phyloP scores from a whole-genome alignment of 2,329 filamentous ascomycete genomes.

The Colletotrichum kahawae region DNA sequence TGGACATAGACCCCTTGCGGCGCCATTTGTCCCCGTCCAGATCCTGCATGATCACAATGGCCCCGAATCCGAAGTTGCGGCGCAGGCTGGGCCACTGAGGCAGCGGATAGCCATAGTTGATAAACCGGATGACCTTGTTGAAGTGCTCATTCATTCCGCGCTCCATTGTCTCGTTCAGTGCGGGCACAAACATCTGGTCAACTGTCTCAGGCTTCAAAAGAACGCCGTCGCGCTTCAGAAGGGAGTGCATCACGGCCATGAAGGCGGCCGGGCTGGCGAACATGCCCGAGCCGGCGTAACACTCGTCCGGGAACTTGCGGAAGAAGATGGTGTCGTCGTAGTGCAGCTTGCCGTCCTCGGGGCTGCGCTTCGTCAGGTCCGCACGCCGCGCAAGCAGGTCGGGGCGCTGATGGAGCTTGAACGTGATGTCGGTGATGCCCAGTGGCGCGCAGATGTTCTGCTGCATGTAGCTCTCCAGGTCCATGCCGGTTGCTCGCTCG shows the following conservation, averaged over 20 bases:
- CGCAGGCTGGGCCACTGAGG: neutral
- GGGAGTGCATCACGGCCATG: constrained; percentile 46
- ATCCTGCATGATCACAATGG: neutral
- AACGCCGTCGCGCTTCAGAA: constrained; percentile 53
- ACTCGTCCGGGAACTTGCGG: constrained; percentile 4
- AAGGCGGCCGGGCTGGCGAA: constrained; percentile 43
- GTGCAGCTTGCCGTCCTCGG: constrained; percentile 7
- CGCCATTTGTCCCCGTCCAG: neutral
- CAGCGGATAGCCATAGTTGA: neutral
- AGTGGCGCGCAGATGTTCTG: constrained; percentile 42
- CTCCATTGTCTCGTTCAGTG: neutral
- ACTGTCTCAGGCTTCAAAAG: constrained; percentile 47
- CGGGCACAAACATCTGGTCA: constrained; percentile 48
- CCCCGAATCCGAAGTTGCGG: neutral
- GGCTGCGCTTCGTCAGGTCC: constrained; percentile 17
- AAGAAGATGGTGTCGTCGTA: constrained; percentile 15
- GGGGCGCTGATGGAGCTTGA: constrained; percentile 30
- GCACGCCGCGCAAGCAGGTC: neutral
- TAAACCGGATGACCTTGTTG: neutral
- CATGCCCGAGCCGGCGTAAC: constrained; percentile 39
- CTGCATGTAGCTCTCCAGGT: constrained; percentile 48
- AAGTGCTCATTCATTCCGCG: neutral
- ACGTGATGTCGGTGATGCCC: constrained; percentile 9
- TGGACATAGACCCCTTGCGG: neutral
- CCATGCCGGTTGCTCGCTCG: constrained; percentile 47